Conservation (phyloP, 2,329 filamentous ascomycete genomes). For the Penicillium digitatum region DNA sequence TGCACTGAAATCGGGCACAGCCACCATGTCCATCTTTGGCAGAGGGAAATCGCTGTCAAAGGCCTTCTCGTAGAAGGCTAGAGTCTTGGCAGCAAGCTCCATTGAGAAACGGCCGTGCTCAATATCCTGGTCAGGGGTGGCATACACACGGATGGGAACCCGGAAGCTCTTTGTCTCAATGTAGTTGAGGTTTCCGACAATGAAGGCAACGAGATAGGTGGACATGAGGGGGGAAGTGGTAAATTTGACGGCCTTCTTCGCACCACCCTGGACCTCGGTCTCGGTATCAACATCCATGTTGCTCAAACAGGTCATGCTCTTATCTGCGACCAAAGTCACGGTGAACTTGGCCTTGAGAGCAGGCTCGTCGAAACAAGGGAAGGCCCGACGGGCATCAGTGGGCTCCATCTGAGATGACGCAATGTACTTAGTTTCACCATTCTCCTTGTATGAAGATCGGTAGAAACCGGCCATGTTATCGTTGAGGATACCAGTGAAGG, state of each 20-base stretch:
- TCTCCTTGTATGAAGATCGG: constrained; percentile 85
- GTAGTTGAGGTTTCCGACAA: constrained; percentile 89
- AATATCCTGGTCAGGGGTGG: constrained; percentile 82
- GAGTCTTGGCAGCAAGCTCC: constrained; percentile 80
- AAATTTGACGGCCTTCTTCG: constrained; percentile 85
- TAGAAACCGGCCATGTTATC: constrained; percentile 99
- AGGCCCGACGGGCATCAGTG: constrained; percentile 85
- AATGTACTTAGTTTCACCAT: constrained; percentile 75
- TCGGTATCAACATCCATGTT: constrained; percentile 93
- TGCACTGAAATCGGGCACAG: constrained; percentile 91
- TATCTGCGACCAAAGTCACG: constrained; percentile 84
- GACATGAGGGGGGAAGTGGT: constrained; percentile 92
- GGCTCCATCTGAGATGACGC: constrained; percentile 96
- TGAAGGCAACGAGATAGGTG: constrained; percentile 90
- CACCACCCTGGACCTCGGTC: constrained; percentile 63
- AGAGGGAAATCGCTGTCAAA: constrained; percentile 84
- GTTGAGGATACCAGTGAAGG: constrained; percentile 76
- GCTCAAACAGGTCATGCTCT: constrained; percentile 84
- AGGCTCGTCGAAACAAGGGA: constrained; percentile 96
- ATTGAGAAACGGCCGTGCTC: constrained; percentile 88
- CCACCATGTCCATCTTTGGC: constrained; percentile 95
- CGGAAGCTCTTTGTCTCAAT: constrained; percentile 90
- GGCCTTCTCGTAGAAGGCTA: constrained; percentile 92
- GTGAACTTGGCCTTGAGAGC: constrained; percentile 90
- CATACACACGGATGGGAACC: constrained; percentile 89